Evolutionary conservation across 2,329 filamentous ascomycete species (phyloP), one percentile per base, ranked within the genome.

Genomic region (Pezicula radicicola): DNA sequence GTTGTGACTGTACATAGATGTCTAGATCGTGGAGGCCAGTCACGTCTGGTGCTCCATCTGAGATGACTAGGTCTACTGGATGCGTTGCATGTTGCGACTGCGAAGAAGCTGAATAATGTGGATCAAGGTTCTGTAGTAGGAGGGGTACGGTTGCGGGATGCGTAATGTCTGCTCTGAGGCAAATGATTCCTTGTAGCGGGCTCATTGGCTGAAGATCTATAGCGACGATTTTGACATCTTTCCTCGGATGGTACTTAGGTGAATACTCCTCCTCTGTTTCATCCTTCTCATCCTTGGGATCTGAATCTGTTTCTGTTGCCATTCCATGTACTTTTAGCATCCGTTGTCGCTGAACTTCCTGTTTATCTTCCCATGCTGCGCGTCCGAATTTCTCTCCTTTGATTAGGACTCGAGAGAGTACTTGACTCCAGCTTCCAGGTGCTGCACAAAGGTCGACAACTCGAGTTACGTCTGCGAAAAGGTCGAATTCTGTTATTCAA

Each of bases 131-230:
- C 57, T 85, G 83, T 21, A 97, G 81, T 18, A 99, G 81, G 4
- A 96, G 81, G 7, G 93, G 92, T 30, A 97, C 90, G 0, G 94
- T 99, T 3, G 91, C 92, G 0, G 94, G 93, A 69, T 99, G 94
- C 8, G 94, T 99, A 62, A 99, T 99, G 68, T 99, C 94, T 46
- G 94, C 94, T 64, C 92, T 88, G 13, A 99, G 80, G 10, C 89
- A 96, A 35, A 87, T 89, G 68, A 99, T 96, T 54, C 94, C 94
- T 25, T 94, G 88, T 4, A 99, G 79, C 6, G 93, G 91, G 55
- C 89, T 91, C 81, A 99, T 99, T 37, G 94, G 94, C 68, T 99
- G 94, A 35, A 99, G 75, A 65, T 99, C 94, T 52, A 99, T 95
- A 0, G 94, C 85, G 1, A 99, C 93, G 56, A 99, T 97, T 69